Evolutionary conservation across 805 yeast genomes (phyloP).

Genomic region (Candida lessepsii): DNA sequence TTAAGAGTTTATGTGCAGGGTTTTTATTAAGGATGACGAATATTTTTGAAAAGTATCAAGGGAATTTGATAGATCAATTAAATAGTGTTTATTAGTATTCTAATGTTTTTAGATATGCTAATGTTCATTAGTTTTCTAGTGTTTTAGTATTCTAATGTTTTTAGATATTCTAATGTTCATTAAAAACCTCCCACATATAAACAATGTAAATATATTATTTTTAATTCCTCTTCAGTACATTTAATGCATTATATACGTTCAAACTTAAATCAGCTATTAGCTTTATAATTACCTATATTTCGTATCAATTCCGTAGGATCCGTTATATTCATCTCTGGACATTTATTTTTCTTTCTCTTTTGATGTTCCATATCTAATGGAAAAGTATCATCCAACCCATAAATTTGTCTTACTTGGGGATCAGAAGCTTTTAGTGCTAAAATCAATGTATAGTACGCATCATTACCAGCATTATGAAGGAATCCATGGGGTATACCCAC

Average conservation of each 20-base stretch:
- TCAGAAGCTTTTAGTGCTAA: conserved; percentile 52
- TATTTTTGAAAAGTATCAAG: conserved; percentile 25
- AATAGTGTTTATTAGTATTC: conserved; percentile 23
- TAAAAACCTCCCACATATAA: no score
- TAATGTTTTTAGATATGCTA: no score
- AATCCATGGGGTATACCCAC: conserved; percentile 54
- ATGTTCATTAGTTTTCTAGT: no score
- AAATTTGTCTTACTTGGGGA: conserved; percentile 7
- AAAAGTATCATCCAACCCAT: conserved; percentile 8
- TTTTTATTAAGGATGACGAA: conserved; percentile 29
- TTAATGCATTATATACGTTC: no score
- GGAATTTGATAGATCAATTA: conserved; percentile 29
- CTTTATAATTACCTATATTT: conserved; percentile 1
- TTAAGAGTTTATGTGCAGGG: conserved; percentile 42
- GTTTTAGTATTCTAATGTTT: no score
- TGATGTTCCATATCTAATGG: conserved; percentile 4
- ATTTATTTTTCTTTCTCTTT: conserved; percentile 6
- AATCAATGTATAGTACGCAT: conserved; percentile 58
- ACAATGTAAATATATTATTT: no score
- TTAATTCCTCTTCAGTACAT: no score
- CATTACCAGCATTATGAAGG: conserved; percentile 72
- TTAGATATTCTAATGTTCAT: no score
- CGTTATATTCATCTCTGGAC: conserved; percentile 1
- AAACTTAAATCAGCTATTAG: neutral
- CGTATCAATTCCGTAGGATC: neutral